Evolutionary conservation across 495 filamentous ascomycete genomes (phyloP), one percentile per base, ranked within the genome.

Genomic region (Neurospora sp.): DNA sequence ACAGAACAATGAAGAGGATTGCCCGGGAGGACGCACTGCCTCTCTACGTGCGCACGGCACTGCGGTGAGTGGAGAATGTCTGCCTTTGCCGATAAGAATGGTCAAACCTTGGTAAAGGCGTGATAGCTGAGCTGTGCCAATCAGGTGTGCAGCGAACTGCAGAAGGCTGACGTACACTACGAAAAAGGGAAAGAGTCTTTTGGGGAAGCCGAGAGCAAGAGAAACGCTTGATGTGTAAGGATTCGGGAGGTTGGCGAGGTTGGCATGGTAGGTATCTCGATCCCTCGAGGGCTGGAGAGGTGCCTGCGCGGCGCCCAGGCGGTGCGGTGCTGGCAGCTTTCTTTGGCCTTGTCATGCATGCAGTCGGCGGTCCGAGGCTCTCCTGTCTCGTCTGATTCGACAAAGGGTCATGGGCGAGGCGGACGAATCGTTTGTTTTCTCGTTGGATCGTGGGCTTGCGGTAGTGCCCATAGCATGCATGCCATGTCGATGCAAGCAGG

Each of bases 101-200:
- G 14, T 35, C 27, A 65, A 35, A 37, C 27, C 53, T 65, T 65
- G 8, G 53, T 37, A 16, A 61, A 61, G 53, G 61, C 61, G 37
- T 70, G 73, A n/a, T 69, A 70, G 70, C 75, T 73, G 72, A 71
- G 12, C 8, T 72, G 75, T 68, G 70, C 79, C 78, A 80, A 79
- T 80, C 72, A 78, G 41, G 69, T 40, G 12, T 73, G 73, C 75
- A 76, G 75, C 44, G 59, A 74, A 69, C 74, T 79, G 78, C 78
- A 78, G 73, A 77, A 80, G 76, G 78, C 75, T 78, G 74, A 71
- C 69, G 42, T 40, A 69, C 27, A 65, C 75, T 70, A 77, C 78
- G 79, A 79, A 65, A 65, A 31, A 35, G 53, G 53, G 14, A 4
- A 65, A 65, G 53, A 65, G 53, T 14, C 53, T 65, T 65, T 65